These are phyloP conservation scores for Ophiocordyceps sinensis DNA, from an alignment of 2,329 filamentous ascomycete species.

Conservation along the genomic window DNA sequence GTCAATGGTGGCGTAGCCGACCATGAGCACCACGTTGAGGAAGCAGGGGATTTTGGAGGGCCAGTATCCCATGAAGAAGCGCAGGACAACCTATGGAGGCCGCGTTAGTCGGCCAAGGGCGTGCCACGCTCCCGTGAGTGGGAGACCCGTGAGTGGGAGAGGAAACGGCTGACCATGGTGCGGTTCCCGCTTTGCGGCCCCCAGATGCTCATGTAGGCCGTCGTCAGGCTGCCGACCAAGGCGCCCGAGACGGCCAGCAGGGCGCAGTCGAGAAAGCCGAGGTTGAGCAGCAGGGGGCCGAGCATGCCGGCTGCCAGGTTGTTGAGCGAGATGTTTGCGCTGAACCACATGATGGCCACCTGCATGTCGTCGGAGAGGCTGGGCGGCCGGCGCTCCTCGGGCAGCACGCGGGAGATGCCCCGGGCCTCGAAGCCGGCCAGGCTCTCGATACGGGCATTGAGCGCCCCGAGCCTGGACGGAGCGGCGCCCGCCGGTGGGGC, in stretches of 20 bases:
- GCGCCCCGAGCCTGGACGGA: neutral
- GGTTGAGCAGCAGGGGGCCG: slow-evolving; percentile 49
- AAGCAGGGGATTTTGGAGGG: slow-evolving; percentile 16
- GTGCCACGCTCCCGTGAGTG: too few relatives aligned
- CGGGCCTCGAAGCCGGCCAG: slow-evolving; percentile 23
- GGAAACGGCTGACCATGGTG: slow-evolving; percentile 42
- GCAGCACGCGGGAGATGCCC: slow-evolving; percentile 23
- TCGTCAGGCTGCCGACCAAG: slow-evolving; percentile 54
- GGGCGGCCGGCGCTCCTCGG: slow-evolving; percentile 18
- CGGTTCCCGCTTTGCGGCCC: slow-evolving; percentile 60
- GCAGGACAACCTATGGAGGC: slow-evolving; percentile 39
- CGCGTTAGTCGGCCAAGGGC: neutral
- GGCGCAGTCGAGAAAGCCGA: slow-evolving; percentile 61
- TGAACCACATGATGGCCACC: slow-evolving; percentile 27
- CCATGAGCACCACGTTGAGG: slow-evolving; percentile 41
- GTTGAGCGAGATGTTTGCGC: slow-evolving; percentile 28
- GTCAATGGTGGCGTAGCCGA: slow-evolving; percentile 69
- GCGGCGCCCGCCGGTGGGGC: neutral
- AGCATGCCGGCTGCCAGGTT: slow-evolving; percentile 54
- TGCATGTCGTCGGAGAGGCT: slow-evolving; percentile 21
- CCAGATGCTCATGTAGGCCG: slow-evolving; percentile 66
- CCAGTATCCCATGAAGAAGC: slow-evolving; percentile 62
- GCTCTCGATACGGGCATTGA: slow-evolving; percentile 14
- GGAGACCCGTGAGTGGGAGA: too few relatives aligned
- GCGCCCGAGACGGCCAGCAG: slow-evolving; percentile 65